Evolutionary conservation across 208 protist genomes (phyloP), one percentile per base, ranked within the genome.

Genomic region (Leishmania tarentolae): DNA sequence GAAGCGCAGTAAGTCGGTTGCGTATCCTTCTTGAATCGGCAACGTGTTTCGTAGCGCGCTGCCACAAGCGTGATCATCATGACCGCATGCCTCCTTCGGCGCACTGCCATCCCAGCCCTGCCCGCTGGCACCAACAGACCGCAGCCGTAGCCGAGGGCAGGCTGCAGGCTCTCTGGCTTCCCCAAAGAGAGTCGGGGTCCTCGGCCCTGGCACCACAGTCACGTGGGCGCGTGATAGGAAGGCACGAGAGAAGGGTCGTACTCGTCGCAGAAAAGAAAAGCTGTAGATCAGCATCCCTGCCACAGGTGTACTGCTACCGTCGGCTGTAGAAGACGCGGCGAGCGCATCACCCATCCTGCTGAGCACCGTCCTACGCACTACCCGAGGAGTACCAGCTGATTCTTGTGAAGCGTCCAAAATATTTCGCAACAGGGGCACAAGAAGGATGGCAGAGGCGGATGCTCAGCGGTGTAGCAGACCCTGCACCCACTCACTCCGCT

Each of bases 401-500:
- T n/a, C 66, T 71, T 47, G 35, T 28, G 61, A n/a, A 6, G 35
- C 35, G 2, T 15, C 31, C 7, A 68, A 37, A 40, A 13, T 28
- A 9, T 40, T 44, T 24, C 4, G 42, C 17, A 24, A 50, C 68
- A 44, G 24, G 37, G 7, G 1, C 68, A 24, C 68, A 13, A 44
- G 15, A 73, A 24, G 31, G 56, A 65, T 8, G 76, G 35, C 42
- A 17, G 37, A 17, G n/a, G 37, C 68, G 44, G 11, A 73, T 37
- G 24, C 40, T 68, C 13, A 82, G 42, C 50, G 72, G 52, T 75
- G 79, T 11, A 86, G 84, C 28, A 86, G 68, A 46, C 46, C 44
- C 1, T 68, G 70, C 6, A 85, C 57, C 82, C 82, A 85, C 35
- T 72, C 72, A 31, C 53, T 35, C 44, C 75, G 35, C 65, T 68